A percentile compares a stretch with the other conserved stretches of the same genome.
Evolutionary conservation across 2,329 filamentous ascomycete genomes (phyloP).

Genomic region (Pseudogymnoascus sp.): DNA sequence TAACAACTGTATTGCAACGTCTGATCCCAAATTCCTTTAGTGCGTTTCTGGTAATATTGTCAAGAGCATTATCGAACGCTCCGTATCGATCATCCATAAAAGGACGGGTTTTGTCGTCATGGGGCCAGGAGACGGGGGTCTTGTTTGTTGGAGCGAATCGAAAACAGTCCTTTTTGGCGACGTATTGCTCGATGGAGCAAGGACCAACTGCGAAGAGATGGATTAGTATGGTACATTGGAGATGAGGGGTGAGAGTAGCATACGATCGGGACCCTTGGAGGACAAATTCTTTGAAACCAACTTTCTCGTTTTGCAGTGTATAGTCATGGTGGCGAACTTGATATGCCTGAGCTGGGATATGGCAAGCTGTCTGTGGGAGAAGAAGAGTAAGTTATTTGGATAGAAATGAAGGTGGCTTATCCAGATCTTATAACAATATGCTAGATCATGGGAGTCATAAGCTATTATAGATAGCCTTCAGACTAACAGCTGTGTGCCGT

Average conservation of each 20-base stretch:
- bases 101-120: not conserved
- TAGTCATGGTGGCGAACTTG: not conserved
- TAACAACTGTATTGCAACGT: rapidly evolving
- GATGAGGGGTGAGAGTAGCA: not conserved
- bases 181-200: not conserved
- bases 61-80: not conserved
- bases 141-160: not conserved
- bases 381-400: not conserved
- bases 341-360: not conserved
- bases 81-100: not conserved
- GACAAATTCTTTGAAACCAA: not conserved
- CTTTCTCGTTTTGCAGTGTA: not conserved
- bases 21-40: not conserved
- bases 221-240: not conserved
- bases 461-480: not conserved
- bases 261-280: not conserved
- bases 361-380: not conserved
- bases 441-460: not conserved
- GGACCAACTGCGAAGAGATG: not conserved
- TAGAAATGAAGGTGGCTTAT: not conserved
- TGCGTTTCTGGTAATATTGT: not conserved
- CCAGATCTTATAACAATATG: not conserved
- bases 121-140: not conserved
- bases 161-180: not conserved
- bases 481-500: not conserved